Conservation (phyloP, 257 asterid species). For the Capsicum rhomboideum region DNA sequence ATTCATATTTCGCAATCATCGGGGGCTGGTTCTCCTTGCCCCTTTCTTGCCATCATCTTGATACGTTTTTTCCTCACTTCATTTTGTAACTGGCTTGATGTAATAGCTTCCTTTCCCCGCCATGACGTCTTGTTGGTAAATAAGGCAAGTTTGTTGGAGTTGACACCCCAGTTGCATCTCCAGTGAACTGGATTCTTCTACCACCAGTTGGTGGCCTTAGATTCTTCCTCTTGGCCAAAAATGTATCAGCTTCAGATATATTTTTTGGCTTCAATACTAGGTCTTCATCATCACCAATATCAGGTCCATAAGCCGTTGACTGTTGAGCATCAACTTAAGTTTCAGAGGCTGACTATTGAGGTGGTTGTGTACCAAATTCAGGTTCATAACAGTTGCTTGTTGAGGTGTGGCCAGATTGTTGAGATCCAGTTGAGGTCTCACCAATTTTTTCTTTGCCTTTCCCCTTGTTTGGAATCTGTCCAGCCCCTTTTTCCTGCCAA, state of each 20-base stretch:
- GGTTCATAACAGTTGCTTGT: background rate
- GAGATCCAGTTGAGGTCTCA: background rate
- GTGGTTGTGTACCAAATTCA: background rate
- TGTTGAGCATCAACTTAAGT: background rate
- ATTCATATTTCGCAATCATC: too few relatives aligned
- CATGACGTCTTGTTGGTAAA: background rate
- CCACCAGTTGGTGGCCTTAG: background rate
- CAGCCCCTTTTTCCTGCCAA: background rate
- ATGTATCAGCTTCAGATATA: background rate
- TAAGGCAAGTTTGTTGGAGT: background rate
- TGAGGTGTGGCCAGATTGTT: background rate
- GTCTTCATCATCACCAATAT: background rate
- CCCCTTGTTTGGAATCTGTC: background rate
- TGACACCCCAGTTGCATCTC: background rate
- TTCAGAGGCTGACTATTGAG: background rate
- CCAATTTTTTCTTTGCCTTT: background rate
- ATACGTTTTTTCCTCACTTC: too few relatives aligned
- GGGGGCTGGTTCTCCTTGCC: too few relatives aligned
- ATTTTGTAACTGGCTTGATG: too few relatives aligned
- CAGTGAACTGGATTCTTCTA: background rate
- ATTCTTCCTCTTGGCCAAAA: background rate
- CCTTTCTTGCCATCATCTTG: too few relatives aligned
- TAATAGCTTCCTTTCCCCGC: background rate
- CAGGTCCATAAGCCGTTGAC: background rate
- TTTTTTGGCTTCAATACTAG: background rate